A percentile compares a stretch with the other conserved stretches of the same genome.
Conservation (phyloP, 164 flowering plant species). For the Stephania cephalantha region DNA sequence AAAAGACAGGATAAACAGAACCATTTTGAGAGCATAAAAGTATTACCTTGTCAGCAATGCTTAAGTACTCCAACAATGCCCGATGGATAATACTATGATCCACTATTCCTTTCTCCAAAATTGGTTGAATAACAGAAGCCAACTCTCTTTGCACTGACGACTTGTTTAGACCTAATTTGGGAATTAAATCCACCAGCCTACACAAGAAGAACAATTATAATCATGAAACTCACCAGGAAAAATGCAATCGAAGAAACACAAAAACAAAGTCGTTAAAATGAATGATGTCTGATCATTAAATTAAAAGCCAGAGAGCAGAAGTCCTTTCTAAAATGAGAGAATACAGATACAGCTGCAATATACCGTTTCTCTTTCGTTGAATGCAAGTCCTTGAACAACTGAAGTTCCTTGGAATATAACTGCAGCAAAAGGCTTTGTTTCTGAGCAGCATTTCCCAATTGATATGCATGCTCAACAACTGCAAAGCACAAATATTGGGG, state of each 20-base stretch:
- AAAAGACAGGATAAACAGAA: not conserved
- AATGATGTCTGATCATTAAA: no score
- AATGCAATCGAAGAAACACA: not conserved
- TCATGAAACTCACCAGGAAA: not conserved
- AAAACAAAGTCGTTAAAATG: no score
- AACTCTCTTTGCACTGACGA: conserved; percentile 68
- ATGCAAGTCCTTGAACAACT: conserved; percentile 68
- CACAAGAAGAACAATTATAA: conserved; percentile 10
- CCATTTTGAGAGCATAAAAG: not conserved
- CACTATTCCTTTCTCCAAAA: conserved; percentile 87
- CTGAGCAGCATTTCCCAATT: conserved; percentile 76
- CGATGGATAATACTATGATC: conserved; percentile 90
- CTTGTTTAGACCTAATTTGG: conserved; percentile 68
- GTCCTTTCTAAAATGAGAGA: no score
- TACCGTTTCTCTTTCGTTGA: conserved; percentile 68
- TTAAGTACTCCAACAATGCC: conserved; percentile 63
- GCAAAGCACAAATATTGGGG: conserved; percentile 14
- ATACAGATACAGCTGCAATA: not conserved
- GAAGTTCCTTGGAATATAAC: conserved; percentile 83
- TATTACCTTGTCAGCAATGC: conserved; percentile 74
- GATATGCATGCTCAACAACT: conserved; percentile 92
- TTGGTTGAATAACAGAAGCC: conserved; percentile 69
- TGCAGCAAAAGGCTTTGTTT: conserved; percentile 72
- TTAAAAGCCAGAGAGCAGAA: no score
- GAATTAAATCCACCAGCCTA: conserved; percentile 73